A percentile compares a stretch with the other conserved stretches of the same genome.
Evolutionary conservation across 257 asterid genomes (phyloP).

Genomic region (Penstemon eatonii): DNA sequence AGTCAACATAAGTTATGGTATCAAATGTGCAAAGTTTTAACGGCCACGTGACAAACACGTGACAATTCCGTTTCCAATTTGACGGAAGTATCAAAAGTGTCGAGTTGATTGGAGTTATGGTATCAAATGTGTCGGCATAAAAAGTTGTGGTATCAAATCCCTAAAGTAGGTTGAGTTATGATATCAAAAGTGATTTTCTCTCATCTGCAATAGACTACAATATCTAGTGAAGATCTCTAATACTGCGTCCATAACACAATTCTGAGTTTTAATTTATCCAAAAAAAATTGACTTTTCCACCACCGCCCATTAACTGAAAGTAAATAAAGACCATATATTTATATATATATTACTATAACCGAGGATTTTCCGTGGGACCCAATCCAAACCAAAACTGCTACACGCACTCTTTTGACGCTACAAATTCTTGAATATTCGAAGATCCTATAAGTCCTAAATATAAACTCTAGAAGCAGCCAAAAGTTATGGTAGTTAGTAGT

Average conservation of each 20-base stretch:
- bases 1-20: too few relatives aligned
- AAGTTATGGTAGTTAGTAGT: conserved; percentile 8
- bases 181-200: too few relatives aligned
- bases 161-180: too few relatives aligned
- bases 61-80: too few relatives aligned
- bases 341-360: neutral
- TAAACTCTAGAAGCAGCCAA: conserved; percentile 12
- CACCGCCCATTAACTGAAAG: conserved; percentile 23
- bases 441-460: neutral
- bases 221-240: too few relatives aligned
- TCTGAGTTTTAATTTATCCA: neutral
- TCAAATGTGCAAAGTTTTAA: too few relatives aligned
- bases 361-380: neutral
- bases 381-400: conserved; percentile 4
- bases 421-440: conserved; percentile 5
- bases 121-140: too few relatives aligned
- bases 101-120: too few relatives aligned
- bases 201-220: neutral
- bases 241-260: neutral
- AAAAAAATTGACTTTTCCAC: conserved; percentile 19
- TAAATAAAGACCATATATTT: neutral
- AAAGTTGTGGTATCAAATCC: too few relatives aligned
- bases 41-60: too few relatives aligned
- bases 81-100: too few relatives aligned
- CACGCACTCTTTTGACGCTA: conserved; percentile 11